phyloP scores from a whole-genome alignment of 176 grass and related monocot genomes.

The Oryza glaberrima region DNA sequence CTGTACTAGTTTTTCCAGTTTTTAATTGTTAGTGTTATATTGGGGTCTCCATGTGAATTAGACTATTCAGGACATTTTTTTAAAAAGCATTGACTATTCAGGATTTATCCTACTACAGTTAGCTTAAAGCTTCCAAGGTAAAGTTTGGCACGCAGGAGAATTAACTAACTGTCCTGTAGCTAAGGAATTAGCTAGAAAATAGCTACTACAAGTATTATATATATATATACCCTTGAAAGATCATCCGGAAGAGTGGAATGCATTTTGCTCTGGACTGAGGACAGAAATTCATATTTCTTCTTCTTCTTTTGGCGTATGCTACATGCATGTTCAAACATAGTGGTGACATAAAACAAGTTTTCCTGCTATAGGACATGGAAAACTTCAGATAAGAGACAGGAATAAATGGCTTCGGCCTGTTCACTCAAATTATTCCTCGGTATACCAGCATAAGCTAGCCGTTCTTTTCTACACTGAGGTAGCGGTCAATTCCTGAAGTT shows the following conservation, averaged over 20 bases:
- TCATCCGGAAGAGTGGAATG: not conserved
- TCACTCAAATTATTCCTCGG: not conserved
- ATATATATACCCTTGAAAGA: not conserved
- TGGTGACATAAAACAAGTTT: not conserved
- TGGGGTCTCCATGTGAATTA: constrained; percentile 7
- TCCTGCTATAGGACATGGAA: not conserved
- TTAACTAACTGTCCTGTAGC: not conserved
- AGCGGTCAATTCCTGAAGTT: not conserved
- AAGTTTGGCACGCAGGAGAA: not conserved
- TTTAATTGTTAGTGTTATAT: not conserved
- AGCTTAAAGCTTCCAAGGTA: not conserved
- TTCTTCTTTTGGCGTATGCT: not conserved
- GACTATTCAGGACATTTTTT: not conserved
- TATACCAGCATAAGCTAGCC: not conserved
- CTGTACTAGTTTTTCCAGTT: not conserved
- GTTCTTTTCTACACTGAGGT: not conserved
- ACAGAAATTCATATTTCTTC: not conserved
- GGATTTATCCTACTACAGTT: not conserved
- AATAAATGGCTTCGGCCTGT: not conserved
- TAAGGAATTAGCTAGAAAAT: not conserved
- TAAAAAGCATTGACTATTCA: not conserved
- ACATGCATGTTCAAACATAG: not conserved
- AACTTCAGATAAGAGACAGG: not conserved
- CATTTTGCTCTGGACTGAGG: not conserved
- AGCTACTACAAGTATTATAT: not conserved